These are phyloP conservation scores for Saccharomyces eubayanus DNA, from an alignment of 805 yeast species.

Conservation along the genomic window DNA sequence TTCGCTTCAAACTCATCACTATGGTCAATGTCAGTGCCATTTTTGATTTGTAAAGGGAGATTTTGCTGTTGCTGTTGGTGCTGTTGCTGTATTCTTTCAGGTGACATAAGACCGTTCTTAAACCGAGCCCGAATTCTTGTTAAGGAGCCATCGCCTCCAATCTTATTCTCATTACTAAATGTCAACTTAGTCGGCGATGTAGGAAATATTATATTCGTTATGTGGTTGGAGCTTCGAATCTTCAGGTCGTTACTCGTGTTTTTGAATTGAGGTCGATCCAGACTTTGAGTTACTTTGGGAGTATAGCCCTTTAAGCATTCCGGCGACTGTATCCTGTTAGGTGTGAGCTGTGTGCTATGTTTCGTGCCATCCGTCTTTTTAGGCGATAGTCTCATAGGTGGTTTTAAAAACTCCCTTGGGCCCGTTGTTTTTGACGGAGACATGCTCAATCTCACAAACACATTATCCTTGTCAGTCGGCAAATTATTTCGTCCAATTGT, in stretches of 20 bases:
- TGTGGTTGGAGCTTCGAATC: conserved; percentile 10
- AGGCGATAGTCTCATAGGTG: conserved; percentile 19
- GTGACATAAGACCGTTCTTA: conserved; percentile 19
- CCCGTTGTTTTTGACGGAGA: conserved; percentile 17
- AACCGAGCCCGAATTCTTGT: conserved; percentile 26
- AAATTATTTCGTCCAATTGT: background rate
- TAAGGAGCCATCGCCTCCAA: conserved; percentile 26
- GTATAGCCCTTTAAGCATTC: conserved; percentile 13
- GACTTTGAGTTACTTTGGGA: conserved; percentile 21
- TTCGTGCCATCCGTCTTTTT: background rate
- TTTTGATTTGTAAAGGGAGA: background rate
- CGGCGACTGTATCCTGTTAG: conserved; percentile 23
- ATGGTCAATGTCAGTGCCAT: background rate
- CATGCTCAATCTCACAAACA: conserved; percentile 19
- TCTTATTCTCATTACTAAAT: conserved; percentile 24
- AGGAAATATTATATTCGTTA: conserved; percentile 22
- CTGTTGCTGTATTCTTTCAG: conserved; percentile 9
- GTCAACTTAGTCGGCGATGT: conserved; percentile 25
- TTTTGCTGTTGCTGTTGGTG: background rate
- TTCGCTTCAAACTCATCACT: background rate
- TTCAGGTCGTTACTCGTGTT: conserved; percentile 4
- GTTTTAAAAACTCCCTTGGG: conserved; percentile 13
- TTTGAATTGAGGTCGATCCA: conserved; percentile 19
- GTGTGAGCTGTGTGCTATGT: conserved; percentile 23
- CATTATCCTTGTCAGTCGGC: conserved; percentile 8